Conservation (phyloP, 805 yeast species). For the Millerozyma miso region DNA sequence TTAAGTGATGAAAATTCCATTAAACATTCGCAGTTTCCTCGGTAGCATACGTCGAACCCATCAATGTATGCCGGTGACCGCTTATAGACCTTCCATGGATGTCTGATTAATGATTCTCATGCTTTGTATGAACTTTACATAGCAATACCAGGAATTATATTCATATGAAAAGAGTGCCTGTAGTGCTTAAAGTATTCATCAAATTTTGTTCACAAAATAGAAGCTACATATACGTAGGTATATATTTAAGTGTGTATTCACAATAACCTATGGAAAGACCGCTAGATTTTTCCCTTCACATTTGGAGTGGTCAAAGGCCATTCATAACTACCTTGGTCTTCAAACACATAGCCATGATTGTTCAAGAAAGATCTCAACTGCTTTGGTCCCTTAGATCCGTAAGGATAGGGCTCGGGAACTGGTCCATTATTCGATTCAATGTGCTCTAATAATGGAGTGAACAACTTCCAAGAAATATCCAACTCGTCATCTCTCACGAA, state of each 20-base stretch:
- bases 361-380: constrained; percentile 56
- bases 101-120: constrained; percentile 54
- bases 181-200: too few relatives aligned
- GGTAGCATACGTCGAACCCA: constrained; percentile 89
- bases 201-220: too few relatives aligned
- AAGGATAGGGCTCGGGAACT: constrained; percentile 64
- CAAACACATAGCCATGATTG: constrained; percentile 69
- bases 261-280: too few relatives aligned
- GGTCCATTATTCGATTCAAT: constrained; percentile 73
- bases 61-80: constrained; percentile 84
- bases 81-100: constrained; percentile 84
- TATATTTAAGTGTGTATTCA: too few relatives aligned
- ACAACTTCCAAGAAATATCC: constrained; percentile 87
- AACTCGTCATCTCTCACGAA: constrained; percentile 97
- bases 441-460: constrained; percentile 83
- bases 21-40: constrained; percentile 95
- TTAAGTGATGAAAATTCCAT: constrained; percentile 70
- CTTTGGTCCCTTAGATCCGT: constrained; percentile 89
- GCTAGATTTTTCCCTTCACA: constrained; percentile 28
- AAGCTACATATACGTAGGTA: too few relatives aligned
- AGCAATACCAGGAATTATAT: too few relatives aligned
- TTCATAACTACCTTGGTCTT: constrained; percentile 63
- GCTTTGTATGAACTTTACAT: not conserved
- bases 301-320: constrained; percentile 80
- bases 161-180: too few relatives aligned